These are phyloP conservation scores for Monilinia fructigena DNA, from an alignment of 2,329 filamentous ascomycete species.

Conservation along the genomic window DNA sequence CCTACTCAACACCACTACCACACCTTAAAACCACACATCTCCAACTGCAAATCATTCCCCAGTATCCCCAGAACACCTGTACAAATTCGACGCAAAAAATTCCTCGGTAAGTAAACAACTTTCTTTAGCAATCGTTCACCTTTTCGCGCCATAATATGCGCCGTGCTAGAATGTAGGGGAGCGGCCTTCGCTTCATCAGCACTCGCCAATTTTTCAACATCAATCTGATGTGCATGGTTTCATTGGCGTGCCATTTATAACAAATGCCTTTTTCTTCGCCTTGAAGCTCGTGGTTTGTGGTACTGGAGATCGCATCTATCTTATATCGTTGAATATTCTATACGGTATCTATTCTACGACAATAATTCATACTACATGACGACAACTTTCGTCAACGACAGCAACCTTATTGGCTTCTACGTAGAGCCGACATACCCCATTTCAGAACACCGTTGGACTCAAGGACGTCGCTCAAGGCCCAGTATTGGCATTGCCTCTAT, in stretches of 20 bases:
- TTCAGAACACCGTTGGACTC: too few species aligned
- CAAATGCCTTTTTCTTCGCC: neutral
- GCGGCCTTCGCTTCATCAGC: slow-evolving; percentile 14
- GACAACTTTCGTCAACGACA: neutral
- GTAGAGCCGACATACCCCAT: neutral
- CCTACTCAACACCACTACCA: neutral
- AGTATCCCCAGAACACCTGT: neutral
- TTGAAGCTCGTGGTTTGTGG: neutral
- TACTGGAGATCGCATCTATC: neutral
- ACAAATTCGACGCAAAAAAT: neutral
- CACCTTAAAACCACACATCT: neutral
- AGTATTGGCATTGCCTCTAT: neutral
- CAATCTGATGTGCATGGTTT: neutral
- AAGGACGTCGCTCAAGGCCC: neutral
- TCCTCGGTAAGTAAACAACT: slow-evolving; percentile 11
- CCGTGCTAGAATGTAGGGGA: neutral
- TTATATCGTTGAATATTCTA: neutral
- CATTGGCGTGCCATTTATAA: neutral
- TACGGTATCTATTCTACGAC: neutral
- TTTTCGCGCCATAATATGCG: slow-evolving; percentile 1
- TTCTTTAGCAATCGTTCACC: slow-evolving; percentile 7
- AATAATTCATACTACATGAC: neutral
- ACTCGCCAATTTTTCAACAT: slow-evolving; percentile 12
- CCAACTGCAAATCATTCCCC: neutral
- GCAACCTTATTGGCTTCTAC: neutral